Evolutionary conservation across 2,329 filamentous ascomycete genomes (phyloP).

Genomic region (Cyphellophora europaea): DNA sequence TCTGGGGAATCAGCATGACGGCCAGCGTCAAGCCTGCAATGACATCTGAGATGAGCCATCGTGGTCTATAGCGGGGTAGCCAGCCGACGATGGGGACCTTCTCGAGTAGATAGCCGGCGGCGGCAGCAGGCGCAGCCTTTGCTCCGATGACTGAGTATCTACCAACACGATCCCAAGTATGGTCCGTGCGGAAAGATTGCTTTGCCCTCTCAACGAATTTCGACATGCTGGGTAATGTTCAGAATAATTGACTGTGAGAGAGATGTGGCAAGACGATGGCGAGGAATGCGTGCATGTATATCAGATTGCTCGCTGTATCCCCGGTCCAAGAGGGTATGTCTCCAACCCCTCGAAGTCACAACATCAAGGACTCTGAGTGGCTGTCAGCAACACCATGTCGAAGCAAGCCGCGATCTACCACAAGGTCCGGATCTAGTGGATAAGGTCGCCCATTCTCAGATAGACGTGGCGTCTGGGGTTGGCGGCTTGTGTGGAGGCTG

Average conservation of each 20-base stretch:
- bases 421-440: too few relatives aligned
- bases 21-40: constrained; percentile 55
- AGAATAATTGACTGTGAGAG: not conserved
- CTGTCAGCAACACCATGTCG: not conserved
- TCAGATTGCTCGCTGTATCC: too few relatives aligned
- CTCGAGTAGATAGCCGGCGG: constrained; percentile 47
- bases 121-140: constrained; percentile 40
- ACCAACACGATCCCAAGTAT: constrained; percentile 8
- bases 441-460: too few relatives aligned
- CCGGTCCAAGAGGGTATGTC: too few relatives aligned
- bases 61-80: constrained; percentile 50
- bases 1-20: constrained; percentile 51
- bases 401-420: too few relatives aligned
- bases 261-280: not conserved
- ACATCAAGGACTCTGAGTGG: not conserved
- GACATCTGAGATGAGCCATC: constrained; percentile 52
- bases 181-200: constrained; percentile 4
- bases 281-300: not conserved
- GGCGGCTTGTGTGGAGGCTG: too few relatives aligned
- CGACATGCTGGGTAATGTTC: constrained; percentile 1
- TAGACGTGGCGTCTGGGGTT: too few relatives aligned
- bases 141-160: constrained; percentile 17
- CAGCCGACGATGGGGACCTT: constrained; percentile 55
- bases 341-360: too few relatives aligned
- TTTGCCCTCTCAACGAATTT: constrained; percentile 5